phyloP scores from a whole-genome alignment of 164 flowering plant genomes.

The grape (Vitis vinifera) region ASM3070453v1 NC_081811.1:20272501-20273000 shows the following conservation, averaged over 20 bases:
- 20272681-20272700: no score
- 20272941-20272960: constrained; percentile 86
- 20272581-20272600: no score
- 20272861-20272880: constrained; percentile 81
- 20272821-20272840: constrained; percentile 87
- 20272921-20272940: constrained; percentile 85
- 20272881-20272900: constrained; percentile 89
- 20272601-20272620: no score
- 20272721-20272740: background rate
- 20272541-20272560: no score
- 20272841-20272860: constrained; percentile 53
- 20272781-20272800: constrained; percentile 63
- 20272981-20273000: no score
- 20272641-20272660: no score
- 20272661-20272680: no score
- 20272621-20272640: no score
- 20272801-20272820: constrained; percentile 87
- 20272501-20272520: no score
- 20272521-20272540: no score
- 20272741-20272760: constrained; percentile 6
- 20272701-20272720: background rate
- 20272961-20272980: background rate
- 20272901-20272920: constrained; percentile 79
- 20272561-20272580: no score
- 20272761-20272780: constrained; percentile 85